Evolutionary conservation across 768 basidiomycete species (phyloP).

Genomic region (Fibroporia radiculosa): DNA sequence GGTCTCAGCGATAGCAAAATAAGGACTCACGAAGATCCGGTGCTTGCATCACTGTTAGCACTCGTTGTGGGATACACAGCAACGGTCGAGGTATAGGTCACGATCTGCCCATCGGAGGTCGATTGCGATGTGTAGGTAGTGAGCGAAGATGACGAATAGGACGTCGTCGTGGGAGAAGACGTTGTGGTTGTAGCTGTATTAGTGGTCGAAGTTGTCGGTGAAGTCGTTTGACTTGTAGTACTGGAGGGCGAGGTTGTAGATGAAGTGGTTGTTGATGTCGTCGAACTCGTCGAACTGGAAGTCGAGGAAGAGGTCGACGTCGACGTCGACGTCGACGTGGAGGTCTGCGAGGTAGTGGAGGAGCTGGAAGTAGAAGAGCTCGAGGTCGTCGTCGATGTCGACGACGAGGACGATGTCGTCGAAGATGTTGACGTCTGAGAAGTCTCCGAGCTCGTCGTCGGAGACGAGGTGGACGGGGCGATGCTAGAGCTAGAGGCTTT

Average conservation of each 20-base stretch:
- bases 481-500: no score
- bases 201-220: not conserved
- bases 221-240: slow-evolving; percentile 1
- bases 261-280: slow-evolving; percentile 1
- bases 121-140: not conserved
- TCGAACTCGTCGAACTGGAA: not conserved
- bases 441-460: no score
- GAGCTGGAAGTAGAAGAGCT: not conserved
- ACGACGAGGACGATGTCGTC: not conserved
- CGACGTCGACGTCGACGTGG: slow-evolving; percentile 1
- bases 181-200: not conserved
- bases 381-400: not conserved
- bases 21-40: not conserved
- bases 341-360: not conserved
- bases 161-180: slow-evolving; percentile 2
- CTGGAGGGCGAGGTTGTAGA: slow-evolving; percentile 2
- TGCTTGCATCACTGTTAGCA: not conserved
- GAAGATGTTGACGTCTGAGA: no score
- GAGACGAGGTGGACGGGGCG: no score
- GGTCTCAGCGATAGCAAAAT: not conserved
- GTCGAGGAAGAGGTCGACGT: not conserved
- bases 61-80: slow-evolving; percentile 6
- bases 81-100: not conserved
- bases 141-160: not conserved
- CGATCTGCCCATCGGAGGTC: slow-evolving; percentile 1